phyloP scores from a whole-genome alignment of 768 basidiomycete genomes.

The Myochromella boudieri region DNA sequence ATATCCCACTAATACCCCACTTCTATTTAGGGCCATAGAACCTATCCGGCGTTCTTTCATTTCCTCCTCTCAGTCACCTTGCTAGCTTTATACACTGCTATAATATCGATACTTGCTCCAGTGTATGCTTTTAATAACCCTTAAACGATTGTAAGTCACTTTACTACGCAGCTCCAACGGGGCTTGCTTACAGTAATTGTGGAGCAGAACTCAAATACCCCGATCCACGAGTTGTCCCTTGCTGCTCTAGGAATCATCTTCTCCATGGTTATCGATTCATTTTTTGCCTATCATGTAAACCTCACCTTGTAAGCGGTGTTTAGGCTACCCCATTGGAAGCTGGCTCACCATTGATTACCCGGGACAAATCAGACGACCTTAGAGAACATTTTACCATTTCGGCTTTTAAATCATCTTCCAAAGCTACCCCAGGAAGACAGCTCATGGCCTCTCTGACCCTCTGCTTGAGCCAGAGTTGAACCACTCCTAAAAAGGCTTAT shows the following conservation, averaged over 20 bases:
- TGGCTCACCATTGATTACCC: constrained; percentile 1
- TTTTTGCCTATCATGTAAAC: constrained; percentile 74
- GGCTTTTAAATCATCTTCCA: constrained; percentile 70
- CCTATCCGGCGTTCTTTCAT: constrained; percentile 82
- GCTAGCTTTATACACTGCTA: constrained; percentile 60
- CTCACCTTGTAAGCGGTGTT: constrained; percentile 58
- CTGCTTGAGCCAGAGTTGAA: constrained; percentile 74
- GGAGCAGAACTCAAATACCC: constrained; percentile 58
- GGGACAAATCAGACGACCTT: constrained; percentile 89
- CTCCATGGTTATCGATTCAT: constrained; percentile 69
- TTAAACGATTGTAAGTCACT: constrained; percentile 51
- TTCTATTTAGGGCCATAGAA: constrained; percentile 67
- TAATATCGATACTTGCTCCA: constrained; percentile 52
- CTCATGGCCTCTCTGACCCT: constrained; percentile 59
- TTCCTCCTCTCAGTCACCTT: constrained; percentile 66
- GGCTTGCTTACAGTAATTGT: neutral
- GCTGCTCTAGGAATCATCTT: constrained; percentile 60
- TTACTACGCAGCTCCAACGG: neutral
- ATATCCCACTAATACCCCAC: neutral
- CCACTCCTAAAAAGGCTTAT: constrained; percentile 64
- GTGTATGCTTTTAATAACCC: constrained; percentile 69
- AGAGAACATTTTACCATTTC: constrained; percentile 73
- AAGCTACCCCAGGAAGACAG: constrained; percentile 52
- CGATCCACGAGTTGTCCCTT: constrained; percentile 70
- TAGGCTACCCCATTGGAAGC: constrained; percentile 8